phyloP scores from a whole-genome alignment of 345 rosid species.

The Gossypium sturtianum region DNA sequence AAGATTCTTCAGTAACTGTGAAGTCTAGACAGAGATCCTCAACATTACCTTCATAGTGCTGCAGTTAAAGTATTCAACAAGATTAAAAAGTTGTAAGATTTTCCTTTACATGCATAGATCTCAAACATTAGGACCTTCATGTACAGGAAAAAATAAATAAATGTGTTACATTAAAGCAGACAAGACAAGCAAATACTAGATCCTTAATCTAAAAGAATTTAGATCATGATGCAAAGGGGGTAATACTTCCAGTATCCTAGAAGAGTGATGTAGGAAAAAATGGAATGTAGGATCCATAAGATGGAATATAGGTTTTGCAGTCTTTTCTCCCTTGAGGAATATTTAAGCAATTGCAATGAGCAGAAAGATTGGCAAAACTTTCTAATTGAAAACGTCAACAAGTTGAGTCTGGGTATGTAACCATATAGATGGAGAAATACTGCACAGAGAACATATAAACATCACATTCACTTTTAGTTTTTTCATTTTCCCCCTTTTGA shows the following conservation, averaged over 20 bases:
- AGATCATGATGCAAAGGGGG: neutral
- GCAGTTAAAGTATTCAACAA: slow-evolving; percentile 17
- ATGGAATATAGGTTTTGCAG: neutral
- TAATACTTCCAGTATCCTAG: neutral
- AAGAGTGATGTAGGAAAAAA: neutral
- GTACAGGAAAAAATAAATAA: neutral
- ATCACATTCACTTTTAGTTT: neutral
- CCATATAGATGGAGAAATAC: neutral
- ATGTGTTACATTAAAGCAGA: neutral
- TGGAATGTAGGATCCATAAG: neutral
- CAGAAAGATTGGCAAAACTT: neutral
- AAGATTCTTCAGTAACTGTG: slow-evolving; percentile 82
- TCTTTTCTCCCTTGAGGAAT: neutral
- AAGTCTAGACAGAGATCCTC: slow-evolving; percentile 87
- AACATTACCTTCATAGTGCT: slow-evolving; percentile 89
- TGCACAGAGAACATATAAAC: neutral
- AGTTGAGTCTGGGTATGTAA: neutral
- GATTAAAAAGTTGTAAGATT: neutral
- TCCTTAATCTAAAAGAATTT: neutral
- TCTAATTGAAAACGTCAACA: neutral
- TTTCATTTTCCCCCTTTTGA: neutral
- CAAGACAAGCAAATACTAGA: neutral
- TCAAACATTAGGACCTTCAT: neutral
- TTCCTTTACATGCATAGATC: neutral
- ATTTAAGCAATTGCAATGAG: neutral